Conservation (phyloP, 1,284 basidiomycete genomes). For the Termitomyces sp. region DNA sequence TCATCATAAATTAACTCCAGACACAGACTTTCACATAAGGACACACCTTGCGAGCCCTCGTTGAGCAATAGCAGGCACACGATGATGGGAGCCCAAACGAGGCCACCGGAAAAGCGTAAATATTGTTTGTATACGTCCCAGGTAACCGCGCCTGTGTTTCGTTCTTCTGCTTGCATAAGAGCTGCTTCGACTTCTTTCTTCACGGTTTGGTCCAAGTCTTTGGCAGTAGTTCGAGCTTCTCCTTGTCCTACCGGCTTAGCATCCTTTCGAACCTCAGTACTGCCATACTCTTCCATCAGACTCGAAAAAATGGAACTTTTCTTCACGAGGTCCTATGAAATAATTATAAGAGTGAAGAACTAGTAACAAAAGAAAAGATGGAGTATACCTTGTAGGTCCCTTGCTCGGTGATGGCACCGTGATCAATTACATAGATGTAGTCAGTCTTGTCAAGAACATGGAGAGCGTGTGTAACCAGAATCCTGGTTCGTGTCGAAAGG, state of each 20-base stretch:
- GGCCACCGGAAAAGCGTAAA: constrained; percentile 46
- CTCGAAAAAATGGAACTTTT: constrained; percentile 50
- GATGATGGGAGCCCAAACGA: constrained; percentile 43
- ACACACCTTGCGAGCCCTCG: constrained; percentile 37
- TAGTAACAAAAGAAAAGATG: constrained; percentile 1
- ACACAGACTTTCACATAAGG: neutral
- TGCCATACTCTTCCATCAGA: constrained; percentile 61
- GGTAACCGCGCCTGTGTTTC: constrained; percentile 49
- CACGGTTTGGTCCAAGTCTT: constrained; percentile 23
- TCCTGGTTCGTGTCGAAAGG: constrained; percentile 57
- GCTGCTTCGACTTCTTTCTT: constrained; percentile 28
- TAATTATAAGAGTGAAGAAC: neutral
- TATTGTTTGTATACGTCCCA: constrained; percentile 52
- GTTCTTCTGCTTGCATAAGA: constrained; percentile 54
- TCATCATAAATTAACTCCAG: neutral
- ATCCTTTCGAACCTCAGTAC: constrained; percentile 26
- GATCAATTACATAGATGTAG: constrained; percentile 72
- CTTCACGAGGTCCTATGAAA: constrained; percentile 44
- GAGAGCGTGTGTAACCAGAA: constrained; percentile 75
- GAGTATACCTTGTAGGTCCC: constrained; percentile 52
- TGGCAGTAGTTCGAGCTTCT: constrained; percentile 21
- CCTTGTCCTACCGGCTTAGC: constrained; percentile 16
- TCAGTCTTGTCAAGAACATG: constrained; percentile 65
- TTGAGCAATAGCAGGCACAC: constrained; percentile 32
- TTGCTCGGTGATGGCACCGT: constrained; percentile 60